These are phyloP conservation scores for Aquilaria agallochum DNA, from an alignment of 441 rosid genomes.

Conservation along the genomic window DNA sequence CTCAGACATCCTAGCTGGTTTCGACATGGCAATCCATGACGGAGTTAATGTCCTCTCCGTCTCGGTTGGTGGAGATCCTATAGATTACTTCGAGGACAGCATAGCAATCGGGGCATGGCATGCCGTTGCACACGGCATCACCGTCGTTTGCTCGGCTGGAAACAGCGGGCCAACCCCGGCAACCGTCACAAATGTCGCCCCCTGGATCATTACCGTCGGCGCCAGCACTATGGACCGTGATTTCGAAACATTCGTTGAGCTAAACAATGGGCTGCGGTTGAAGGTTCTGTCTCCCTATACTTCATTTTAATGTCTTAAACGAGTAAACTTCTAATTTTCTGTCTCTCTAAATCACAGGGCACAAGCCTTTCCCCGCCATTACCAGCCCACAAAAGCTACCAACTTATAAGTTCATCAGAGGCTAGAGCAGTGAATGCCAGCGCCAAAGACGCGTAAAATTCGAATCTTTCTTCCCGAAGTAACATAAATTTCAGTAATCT, in stretches of 20 bases:
- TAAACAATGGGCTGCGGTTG: slow-evolving; percentile 26
- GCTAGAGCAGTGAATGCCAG: slow-evolving; percentile 22
- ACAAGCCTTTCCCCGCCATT: slow-evolving; percentile 28
- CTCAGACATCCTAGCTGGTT: slow-evolving; percentile 44
- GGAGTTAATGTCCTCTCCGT: slow-evolving; percentile 67
- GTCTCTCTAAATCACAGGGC: slow-evolving; percentile 14
- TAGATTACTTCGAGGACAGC: slow-evolving; percentile 32
- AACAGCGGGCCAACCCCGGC: slow-evolving; percentile 35
- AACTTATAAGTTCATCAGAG: slow-evolving; percentile 23
- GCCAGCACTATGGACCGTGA: slow-evolving; percentile 51
- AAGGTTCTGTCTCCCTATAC: slow-evolving; percentile 13
- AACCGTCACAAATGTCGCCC: slow-evolving; percentile 40
- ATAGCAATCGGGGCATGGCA: slow-evolving; percentile 53
- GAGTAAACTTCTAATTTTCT: not conserved
- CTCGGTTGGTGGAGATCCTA: slow-evolving; percentile 45
- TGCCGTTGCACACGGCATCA: slow-evolving; percentile 44
- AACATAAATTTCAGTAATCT: too few relatives aligned
- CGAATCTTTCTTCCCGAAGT: not conserved
- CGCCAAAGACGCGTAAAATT: slow-evolving; percentile 34
- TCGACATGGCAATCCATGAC: slow-evolving; percentile 61
- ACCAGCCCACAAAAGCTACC: slow-evolving; percentile 19
- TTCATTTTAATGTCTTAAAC: not conserved
- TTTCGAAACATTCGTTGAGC: slow-evolving; percentile 31
- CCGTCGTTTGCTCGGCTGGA: slow-evolving; percentile 52
- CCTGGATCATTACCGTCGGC: slow-evolving; percentile 46